phyloP scores from a whole-genome alignment of 2,329 filamentous ascomycete genomes.

The Colletotrichum lini region DNA sequence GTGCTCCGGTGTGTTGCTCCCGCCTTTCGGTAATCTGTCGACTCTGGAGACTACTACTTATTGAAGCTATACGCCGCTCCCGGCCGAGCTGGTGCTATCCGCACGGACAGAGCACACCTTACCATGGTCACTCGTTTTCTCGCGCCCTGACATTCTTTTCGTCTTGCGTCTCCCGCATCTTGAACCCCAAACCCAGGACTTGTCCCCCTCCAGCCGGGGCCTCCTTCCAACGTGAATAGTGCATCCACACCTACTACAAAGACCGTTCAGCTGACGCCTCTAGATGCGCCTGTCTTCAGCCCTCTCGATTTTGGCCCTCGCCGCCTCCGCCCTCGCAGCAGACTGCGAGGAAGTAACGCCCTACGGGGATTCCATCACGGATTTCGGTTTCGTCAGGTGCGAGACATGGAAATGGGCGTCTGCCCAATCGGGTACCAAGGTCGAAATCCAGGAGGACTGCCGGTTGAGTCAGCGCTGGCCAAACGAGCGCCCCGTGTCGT shows the following conservation, averaged over 20 bases:
- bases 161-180: not conserved
- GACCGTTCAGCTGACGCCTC: not conserved
- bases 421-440: slow-evolving; percentile 1
- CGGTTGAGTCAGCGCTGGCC: slow-evolving; percentile 10
- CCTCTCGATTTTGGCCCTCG: not conserved
- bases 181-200: not conserved
- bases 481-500: not conserved
- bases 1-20: not conserved
- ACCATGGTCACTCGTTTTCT: not conserved
- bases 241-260: no score
- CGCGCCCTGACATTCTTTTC: not conserved
- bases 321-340: not conserved
- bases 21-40: not conserved
- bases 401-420: slow-evolving; percentile 8
- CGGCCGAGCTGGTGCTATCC: not conserved
- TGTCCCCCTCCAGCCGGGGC: not conserved
- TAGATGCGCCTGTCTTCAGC: not conserved
- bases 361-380: slow-evolving; percentile 8
- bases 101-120: not conserved
- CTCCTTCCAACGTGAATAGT: not conserved
- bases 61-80: not conserved
- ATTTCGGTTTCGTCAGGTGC: not conserved
- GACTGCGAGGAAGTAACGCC: not conserved
- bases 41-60: not conserved
- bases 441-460: slow-evolving; percentile 16